Evolutionary conservation across 257 asterid species (phyloP).

Genomic region (Solanum pennellii): DNA sequence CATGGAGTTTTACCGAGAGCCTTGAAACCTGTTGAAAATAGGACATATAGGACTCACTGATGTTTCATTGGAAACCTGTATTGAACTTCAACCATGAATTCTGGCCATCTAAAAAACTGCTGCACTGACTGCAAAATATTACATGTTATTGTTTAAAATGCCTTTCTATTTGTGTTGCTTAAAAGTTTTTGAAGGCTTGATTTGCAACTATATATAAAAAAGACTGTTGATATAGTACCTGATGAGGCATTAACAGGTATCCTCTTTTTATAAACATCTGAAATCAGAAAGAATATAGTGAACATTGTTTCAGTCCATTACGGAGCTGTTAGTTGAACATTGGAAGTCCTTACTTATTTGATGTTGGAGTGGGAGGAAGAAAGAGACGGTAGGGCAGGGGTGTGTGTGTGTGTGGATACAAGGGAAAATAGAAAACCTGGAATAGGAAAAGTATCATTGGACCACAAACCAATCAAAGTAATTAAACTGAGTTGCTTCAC

Average conservation of each 20-base stretch:
- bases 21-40: neutral
- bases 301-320: neutral
- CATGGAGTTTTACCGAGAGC: neutral
- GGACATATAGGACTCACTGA: neutral
- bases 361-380: neutral
- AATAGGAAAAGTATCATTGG: neutral
- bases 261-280: neutral
- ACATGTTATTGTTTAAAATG: neutral
- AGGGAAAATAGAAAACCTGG: neutral
- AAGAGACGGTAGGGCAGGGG: neutral
- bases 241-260: neutral
- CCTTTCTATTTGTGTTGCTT: neutral
- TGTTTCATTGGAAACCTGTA: neutral
- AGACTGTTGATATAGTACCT: neutral
- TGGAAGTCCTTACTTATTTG: neutral
- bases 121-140: neutral
- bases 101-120: neutral
- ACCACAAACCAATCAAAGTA: neutral
- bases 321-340: neutral
- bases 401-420: neutral
- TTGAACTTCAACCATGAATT: neutral
- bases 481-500: neutral
- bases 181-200: neutral
- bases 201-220: neutral
- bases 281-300: neutral